Evolutionary conservation across 2,329 filamentous ascomycete genomes (phyloP).

Genomic region (Immersiporthe knoxdaviesiana): DNA sequence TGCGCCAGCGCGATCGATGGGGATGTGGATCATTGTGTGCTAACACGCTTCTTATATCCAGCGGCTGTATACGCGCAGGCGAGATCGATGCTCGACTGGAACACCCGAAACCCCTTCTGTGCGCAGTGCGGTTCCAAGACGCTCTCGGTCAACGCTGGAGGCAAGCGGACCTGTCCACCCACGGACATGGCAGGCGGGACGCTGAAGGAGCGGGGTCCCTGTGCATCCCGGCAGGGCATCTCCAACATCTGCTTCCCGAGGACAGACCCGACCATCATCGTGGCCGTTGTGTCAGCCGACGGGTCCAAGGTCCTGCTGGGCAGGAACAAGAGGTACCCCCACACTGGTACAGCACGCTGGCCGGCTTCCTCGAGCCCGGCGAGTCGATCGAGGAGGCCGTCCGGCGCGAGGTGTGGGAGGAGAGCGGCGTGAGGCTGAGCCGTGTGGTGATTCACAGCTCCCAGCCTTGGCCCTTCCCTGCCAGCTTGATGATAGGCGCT

Average conservation of each 20-base stretch:
- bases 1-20: background rate
- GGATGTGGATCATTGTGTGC: background rate
- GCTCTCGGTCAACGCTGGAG: conserved; percentile 76
- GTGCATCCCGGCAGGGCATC: conserved; percentile 79
- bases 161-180: conserved; percentile 78
- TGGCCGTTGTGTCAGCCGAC: conserved; percentile 84
- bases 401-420: conserved; percentile 83
- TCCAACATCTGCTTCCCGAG: conserved; percentile 92
- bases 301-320: conserved; percentile 80
- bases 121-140: conserved; percentile 85
- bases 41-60: conserved; percentile 42
- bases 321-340: conserved; percentile 82
- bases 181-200: conserved; percentile 60
- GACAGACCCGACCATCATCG: conserved; percentile 94
- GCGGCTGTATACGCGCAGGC: conserved; percentile 91
- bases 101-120: conserved; percentile 88
- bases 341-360: conserved; percentile 86
- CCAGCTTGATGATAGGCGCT: conserved; percentile 84
- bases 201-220: conserved; percentile 64
- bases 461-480: conserved; percentile 86
- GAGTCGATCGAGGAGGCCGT: conserved; percentile 87
- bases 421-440: conserved; percentile 76
- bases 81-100: conserved; percentile 90
- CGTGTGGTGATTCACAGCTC: conserved; percentile 81
- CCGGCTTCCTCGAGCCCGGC: conserved; percentile 83